Percentiles rank a stretch among this genome's conserved stretches.
phyloP scores from a whole-genome alignment of 352 stramenopile species.

The Blastocystis sp. region DNA sequence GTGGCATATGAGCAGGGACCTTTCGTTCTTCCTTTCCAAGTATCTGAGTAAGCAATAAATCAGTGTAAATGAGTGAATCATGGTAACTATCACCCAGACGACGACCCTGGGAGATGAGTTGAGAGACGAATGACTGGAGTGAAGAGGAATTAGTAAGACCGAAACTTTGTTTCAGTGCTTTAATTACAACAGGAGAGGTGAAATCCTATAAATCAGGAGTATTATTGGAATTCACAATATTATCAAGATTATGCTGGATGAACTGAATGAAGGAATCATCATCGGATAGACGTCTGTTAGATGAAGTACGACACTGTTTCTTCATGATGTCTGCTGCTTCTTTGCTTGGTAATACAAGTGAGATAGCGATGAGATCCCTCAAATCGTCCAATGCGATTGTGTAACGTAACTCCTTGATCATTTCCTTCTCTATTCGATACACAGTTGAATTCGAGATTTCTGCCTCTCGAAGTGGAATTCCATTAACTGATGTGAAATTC shows the following conservation, averaged over 20 bases:
- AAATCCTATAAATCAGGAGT: background rate
- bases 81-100: slow-evolving; percentile 76
- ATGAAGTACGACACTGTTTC: no score
- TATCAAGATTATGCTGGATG: no score
- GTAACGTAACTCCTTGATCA: slow-evolving; percentile 16
- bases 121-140: background rate
- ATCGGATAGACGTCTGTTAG: no score
- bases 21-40: slow-evolving; percentile 76
- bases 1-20: slow-evolving; percentile 86
- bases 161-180: background rate
- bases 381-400: background rate
- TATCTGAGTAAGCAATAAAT: slow-evolving; percentile 79
- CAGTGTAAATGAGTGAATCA: slow-evolving; percentile 81
- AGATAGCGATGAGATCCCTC: background rate
- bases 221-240: no score
- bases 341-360: background rate
- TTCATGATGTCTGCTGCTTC: background rate
- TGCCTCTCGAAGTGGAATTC: background rate
- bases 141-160: background rate
- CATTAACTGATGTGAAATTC: background rate
- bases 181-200: background rate
- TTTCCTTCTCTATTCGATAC: background rate
- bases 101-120: slow-evolving; percentile 12
- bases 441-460: background rate
- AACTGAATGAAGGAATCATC: no score